Conservation (phyloP, 2,329 filamentous ascomycete species). For the Alternaria triticina region DNA sequence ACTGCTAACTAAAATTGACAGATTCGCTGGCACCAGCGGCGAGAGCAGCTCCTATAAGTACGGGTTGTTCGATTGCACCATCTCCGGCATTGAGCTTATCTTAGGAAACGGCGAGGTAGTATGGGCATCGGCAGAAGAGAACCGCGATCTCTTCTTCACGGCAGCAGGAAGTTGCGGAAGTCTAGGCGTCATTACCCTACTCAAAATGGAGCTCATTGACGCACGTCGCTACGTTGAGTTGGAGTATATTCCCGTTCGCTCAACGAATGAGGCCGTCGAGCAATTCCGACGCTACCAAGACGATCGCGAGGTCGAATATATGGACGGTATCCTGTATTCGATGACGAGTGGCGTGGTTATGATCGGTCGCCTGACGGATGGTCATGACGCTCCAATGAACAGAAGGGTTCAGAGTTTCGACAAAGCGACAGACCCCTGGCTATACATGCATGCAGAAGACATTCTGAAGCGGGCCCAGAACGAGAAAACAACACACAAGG, state of each 20-base stretch:
- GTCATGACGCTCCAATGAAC: conserved; percentile 40
- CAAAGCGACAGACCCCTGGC: conserved; percentile 71
- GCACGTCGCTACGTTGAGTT: conserved; percentile 65
- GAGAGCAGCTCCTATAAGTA: conserved; percentile 71
- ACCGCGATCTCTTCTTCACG: conserved; percentile 64
- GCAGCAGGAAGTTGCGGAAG: conserved; percentile 67
- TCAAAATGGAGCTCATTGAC: conserved; percentile 64
- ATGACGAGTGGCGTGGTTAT: conserved; percentile 64
- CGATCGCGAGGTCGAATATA: conserved; percentile 62
- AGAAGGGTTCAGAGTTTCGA: conserved; percentile 56
- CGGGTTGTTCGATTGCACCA: conserved; percentile 70
- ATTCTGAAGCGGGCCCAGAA: conserved; percentile 22
- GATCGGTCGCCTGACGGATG: conserved; percentile 64
- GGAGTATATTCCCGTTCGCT: conserved; percentile 63
- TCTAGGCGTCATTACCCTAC: conserved; percentile 65
- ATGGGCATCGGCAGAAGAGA: conserved; percentile 53
- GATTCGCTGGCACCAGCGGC: conserved; percentile 68
- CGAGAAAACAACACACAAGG: conserved; percentile 29
- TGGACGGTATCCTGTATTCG: conserved; percentile 73
- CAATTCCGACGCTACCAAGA: conserved; percentile 56
- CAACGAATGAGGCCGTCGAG: conserved; percentile 57
- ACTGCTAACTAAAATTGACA: conserved; percentile 9
- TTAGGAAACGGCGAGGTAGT: conserved; percentile 64
- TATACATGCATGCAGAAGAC: conserved; percentile 69
- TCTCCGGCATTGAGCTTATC: conserved; percentile 69